Conservation (phyloP, 1,284 basidiomycete species). For the Ceratorhiza oryzae-sativae region DNA sequence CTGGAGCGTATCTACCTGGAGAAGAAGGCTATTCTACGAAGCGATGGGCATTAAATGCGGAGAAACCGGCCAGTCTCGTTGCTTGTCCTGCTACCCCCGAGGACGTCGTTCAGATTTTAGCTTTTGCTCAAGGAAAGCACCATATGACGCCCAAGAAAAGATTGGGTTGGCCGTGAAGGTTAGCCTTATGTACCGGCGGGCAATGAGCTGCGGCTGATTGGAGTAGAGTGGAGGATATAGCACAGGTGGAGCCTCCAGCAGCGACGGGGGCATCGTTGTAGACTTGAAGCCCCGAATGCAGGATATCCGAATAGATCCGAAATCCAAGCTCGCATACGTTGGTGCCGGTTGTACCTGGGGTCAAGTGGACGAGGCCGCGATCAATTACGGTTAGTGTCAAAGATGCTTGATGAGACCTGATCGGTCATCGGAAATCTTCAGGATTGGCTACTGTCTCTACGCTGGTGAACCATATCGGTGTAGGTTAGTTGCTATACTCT, state of each 20-base stretch:
- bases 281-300: conserved; percentile 41
- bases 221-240: conserved; percentile 40
- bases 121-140: conserved; percentile 23
- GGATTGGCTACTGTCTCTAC: conserved; percentile 40
- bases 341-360: conserved; percentile 42
- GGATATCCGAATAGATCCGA: conserved; percentile 38
- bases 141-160: not conserved
- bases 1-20: not conserved
- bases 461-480: conserved; percentile 28
- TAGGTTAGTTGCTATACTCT: conserved; percentile 11
- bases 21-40: conserved; percentile 27
- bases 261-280: conserved; percentile 40
- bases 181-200: not conserved
- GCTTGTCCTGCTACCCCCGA: not conserved
- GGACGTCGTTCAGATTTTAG: conserved; percentile 2
- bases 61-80: conserved; percentile 10
- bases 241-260: conserved; percentile 31
- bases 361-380: conserved; percentile 40
- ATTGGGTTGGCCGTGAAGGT: conserved; percentile 33
- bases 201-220: too few species aligned
- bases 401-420: not conserved
- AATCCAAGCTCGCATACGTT: conserved; percentile 38
- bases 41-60: conserved; percentile 35
- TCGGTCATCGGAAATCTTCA: not conserved
- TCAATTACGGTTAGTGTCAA: conserved; percentile 38